Evolutionary conservation across 352 stramenopile species (phyloP).

Genomic region (Phytopythium litorale): DNA sequence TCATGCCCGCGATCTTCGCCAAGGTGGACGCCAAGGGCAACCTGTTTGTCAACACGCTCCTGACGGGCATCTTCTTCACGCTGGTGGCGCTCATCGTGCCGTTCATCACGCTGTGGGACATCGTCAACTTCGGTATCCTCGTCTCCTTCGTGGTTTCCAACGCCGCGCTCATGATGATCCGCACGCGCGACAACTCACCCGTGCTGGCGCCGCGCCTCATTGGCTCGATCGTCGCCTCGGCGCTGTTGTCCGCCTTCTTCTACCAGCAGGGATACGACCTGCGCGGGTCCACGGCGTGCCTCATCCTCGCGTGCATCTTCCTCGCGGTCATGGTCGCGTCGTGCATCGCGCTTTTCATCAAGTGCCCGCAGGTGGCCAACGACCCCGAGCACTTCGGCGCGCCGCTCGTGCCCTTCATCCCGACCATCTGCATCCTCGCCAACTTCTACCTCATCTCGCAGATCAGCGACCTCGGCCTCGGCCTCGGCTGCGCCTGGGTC

Average conservation of each 20-base stretch:
- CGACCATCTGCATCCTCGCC: conserved; percentile 43
- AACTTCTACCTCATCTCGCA: conserved; percentile 71
- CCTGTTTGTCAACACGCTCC: conserved; percentile 51
- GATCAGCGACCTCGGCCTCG: conserved; percentile 31
- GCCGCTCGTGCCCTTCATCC: conserved; percentile 58
- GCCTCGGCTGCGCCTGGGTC: conserved; percentile 42
- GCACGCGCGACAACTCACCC: conserved; percentile 56
- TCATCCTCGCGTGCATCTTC: conserved; percentile 42
- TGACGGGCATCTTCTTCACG: conserved; percentile 67
- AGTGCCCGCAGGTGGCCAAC: conserved; percentile 31
- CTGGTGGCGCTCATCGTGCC: conserved; percentile 69
- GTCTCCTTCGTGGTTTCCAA: conserved; percentile 89
- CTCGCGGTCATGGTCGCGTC: conserved; percentile 29
- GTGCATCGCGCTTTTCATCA: conserved; percentile 28
- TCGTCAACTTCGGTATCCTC: conserved; percentile 87
- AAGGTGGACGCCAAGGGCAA: conserved; percentile 41
- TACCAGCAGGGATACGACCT: conserved; percentile 75
- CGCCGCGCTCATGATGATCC: conserved; percentile 67
- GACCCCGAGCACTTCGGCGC: conserved; percentile 31
- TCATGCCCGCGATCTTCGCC: conserved; percentile 73
- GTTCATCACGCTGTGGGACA: conserved; percentile 81
- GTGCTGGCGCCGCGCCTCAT: conserved; percentile 37
- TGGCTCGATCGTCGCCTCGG: conserved; percentile 29
- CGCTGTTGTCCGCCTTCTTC: conserved; percentile 44
- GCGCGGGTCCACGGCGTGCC: conserved; percentile 21